A percentile compares a stretch with the other conserved stretches of the same genome.
phyloP scores from a whole-genome alignment of 164 flowering plant genomes.

The Vitis rupestris region DNA sequence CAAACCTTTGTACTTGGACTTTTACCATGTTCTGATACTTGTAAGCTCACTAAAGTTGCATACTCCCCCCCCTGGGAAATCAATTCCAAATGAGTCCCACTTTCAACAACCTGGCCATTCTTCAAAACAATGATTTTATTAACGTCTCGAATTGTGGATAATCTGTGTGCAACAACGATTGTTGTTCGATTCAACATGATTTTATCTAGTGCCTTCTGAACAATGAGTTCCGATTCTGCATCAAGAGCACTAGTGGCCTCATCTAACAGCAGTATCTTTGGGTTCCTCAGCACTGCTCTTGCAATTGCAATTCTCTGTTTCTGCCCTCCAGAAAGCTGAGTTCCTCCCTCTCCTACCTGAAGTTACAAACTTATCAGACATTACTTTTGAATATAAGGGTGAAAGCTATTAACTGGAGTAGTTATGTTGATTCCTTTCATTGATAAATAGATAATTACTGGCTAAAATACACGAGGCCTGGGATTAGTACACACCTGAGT shows the following conservation, averaged over 20 bases:
- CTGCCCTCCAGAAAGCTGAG: conserved; percentile 70
- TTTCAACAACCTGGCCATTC: conserved; percentile 63
- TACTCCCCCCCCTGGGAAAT: conserved; percentile 57
- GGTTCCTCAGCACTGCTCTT: conserved; percentile 62
- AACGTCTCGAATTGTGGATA: conserved; percentile 53
- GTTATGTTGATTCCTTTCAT: too few species aligned
- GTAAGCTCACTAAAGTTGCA: conserved; percentile 56
- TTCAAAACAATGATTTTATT: conserved; percentile 53
- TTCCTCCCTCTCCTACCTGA: conserved; percentile 75
- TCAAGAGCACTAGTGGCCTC: conserved; percentile 79
- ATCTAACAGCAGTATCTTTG: conserved; percentile 63
- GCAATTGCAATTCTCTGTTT: conserved; percentile 73
- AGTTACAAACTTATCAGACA: conserved; percentile 11
- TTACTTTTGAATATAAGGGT: background rate
- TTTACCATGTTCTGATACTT: conserved; percentile 26
- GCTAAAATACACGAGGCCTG: background rate
- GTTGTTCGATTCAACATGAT: conserved; percentile 57
- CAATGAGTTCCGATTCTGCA: conserved; percentile 56
- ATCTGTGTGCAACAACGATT: conserved; percentile 58
- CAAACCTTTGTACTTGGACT: conserved; percentile 12
- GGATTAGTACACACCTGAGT: conserved; percentile 56
- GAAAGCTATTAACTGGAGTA: background rate
- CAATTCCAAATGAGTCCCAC: conserved; percentile 57
- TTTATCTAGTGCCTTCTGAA: conserved; percentile 52
- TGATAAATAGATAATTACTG: too few species aligned